These are phyloP conservation scores for Theobroma grandiflorum DNA, from an alignment of 441 rosid species.

Conservation along the genomic window DNA sequence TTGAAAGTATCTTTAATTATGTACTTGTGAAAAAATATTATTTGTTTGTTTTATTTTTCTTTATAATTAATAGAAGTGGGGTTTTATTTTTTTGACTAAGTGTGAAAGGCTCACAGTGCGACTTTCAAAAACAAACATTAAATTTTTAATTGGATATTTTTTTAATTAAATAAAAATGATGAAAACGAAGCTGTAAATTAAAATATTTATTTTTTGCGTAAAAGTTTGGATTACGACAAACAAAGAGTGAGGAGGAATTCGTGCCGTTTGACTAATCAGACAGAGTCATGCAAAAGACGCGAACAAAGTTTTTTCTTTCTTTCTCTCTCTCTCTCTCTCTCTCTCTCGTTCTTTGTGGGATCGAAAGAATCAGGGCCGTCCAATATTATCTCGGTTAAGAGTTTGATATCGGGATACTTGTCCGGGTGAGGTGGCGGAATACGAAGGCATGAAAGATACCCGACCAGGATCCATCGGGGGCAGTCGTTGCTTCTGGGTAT, in stretches of 20 bases:
- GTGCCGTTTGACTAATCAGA: slow-evolving; percentile 44
- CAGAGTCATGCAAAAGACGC: slow-evolving; percentile 3
- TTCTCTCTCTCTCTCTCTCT: background rate
- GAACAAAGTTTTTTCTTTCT: background rate
- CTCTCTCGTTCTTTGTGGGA: background rate
- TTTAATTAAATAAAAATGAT: background rate
- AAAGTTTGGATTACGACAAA: slow-evolving; percentile 33
- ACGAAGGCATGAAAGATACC: background rate
- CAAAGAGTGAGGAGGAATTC: slow-evolving; percentile 35
- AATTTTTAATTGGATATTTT: background rate
- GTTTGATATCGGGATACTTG: background rate
- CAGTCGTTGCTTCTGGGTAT: background rate
- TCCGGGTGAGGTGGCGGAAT: slow-evolving; percentile 13
- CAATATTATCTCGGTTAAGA: background rate
- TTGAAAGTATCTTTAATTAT: background rate
- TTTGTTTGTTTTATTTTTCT: background rate
- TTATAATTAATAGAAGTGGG: background rate
- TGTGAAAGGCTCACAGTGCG: background rate
- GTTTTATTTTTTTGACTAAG: background rate
- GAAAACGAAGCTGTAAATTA: background rate
- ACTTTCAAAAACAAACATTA: slow-evolving; percentile 7
- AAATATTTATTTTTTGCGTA: background rate
- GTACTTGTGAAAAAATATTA: background rate
- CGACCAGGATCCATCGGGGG: slow-evolving; percentile 5
- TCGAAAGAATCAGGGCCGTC: slow-evolving; percentile 19